Conservation (phyloP, 192 early-diverging fungal genomes). For the Rhizophagus clarus region DNA sequence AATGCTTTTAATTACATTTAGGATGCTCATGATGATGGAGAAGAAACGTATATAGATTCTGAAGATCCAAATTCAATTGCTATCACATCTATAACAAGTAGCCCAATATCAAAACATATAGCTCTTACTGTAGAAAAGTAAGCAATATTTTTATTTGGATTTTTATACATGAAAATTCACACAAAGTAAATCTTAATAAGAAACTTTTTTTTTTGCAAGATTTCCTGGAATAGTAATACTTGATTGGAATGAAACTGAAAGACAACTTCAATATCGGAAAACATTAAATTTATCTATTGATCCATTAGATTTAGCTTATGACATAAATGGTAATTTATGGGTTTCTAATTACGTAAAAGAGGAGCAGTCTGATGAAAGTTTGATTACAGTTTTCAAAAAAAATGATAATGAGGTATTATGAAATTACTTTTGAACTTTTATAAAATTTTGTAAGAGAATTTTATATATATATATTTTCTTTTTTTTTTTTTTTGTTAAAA, state of each 20-base stretch:
- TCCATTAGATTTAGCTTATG: conserved; percentile 47
- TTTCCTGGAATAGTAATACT: conserved; percentile 40
- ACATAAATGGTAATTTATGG: conserved; percentile 54
- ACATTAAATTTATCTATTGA: conserved; percentile 36
- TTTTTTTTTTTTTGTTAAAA: background rate
- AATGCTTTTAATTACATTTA: background rate
- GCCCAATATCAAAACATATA: conserved; percentile 40
- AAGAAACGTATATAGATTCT: background rate
- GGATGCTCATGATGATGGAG: background rate
- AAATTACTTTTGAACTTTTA: background rate
- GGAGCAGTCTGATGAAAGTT: conserved; percentile 14
- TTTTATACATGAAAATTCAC: background rate
- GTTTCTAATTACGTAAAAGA: conserved; percentile 34
- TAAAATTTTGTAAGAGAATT: background rate
- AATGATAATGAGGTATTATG: conserved; percentile 33
- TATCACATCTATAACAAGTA: conserved; percentile 43
- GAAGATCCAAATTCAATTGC: conserved; percentile 37
- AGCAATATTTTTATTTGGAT: background rate
- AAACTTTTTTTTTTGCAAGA: conserved; percentile 8
- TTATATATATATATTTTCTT: background rate
- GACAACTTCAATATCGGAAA: conserved; percentile 38
- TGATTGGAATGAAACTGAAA: conserved; percentile 38
- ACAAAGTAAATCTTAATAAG: background rate
- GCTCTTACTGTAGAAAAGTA: conserved; percentile 55
- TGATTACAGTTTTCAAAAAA: conserved; percentile 31